Evolutionary conservation across 2,329 filamentous ascomycete genomes (phyloP), one percentile per base, ranked within the genome.

Genomic region (Alternaria viburni): DNA sequence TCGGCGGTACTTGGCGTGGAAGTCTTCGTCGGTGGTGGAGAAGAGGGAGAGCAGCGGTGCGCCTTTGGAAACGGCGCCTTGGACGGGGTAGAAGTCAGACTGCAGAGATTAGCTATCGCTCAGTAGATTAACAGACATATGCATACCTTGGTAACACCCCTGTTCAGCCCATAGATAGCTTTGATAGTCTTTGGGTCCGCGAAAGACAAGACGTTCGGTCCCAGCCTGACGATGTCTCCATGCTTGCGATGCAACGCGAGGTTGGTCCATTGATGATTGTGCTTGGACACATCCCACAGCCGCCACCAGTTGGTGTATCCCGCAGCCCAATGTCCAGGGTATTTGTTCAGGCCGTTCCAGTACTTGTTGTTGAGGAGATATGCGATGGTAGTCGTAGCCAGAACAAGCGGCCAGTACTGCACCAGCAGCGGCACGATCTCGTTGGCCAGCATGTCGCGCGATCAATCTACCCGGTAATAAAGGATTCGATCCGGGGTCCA

Each of bases 31-130:
- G 7, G 87, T 89, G 0, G 91, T 92, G 73, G 89, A 91, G 82
- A 95, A 95, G 17, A 96, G 86, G 3, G 91, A 93, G 32, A 88
- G 87, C 0, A 93, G 84, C 3, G 87, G 85, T 64, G 86, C 85
- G 21, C 92, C 92, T 65, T 90, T 88, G 19, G 89, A 86, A 1
- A 92, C 86, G 0, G 90, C 88, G 78, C 92, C 89, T 75, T 94
- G 92, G 4, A 94, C 90, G 0, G 91, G 87, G 74, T 95, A 95
- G 76, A 95, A 95, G 67, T 92, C 89, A 28, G 91, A 93, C 89
- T 92, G 57, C 7, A 5, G 5, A n/a, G 0, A 43, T 71, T n/a
- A 71, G 65, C 23, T 19, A 8, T 23, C 2, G n/a, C 11, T 9
- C 7, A 23, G 8, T 2, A 21, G 6, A 46, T n/a, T 11, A 12